Conservation (phyloP, 345 rosid genomes). For the Trapa incisa region DNA sequence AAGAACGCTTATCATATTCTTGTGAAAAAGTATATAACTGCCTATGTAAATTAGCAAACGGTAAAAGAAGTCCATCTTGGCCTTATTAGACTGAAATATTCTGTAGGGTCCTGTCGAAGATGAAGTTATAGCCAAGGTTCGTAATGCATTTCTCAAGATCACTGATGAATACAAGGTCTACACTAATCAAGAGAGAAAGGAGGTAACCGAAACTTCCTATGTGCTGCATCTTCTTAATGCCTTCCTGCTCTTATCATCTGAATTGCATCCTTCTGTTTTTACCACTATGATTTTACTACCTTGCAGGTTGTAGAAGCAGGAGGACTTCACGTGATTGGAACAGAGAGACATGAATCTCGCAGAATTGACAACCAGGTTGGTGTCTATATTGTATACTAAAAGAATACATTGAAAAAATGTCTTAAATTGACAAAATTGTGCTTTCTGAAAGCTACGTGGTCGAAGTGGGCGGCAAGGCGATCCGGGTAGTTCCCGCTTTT, state of each 20-base stretch:
- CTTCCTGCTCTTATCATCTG: constrained; percentile 1
- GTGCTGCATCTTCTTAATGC: constrained; percentile 7
- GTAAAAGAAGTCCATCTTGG: neutral
- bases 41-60: constrained; percentile 4
- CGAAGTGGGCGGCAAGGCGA: constrained; percentile 96
- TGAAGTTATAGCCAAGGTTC: constrained; percentile 74
- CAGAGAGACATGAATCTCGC: constrained; percentile 93
- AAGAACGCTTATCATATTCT: constrained; percentile 83
- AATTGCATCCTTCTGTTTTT: neutral
- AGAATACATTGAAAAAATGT: neutral
- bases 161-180: constrained; percentile 63
- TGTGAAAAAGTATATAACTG: constrained; percentile 67
- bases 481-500: constrained; percentile 97
- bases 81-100: neutral
- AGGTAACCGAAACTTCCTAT: constrained; percentile 28
- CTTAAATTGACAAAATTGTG: neutral
- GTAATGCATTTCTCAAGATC: constrained; percentile 63
- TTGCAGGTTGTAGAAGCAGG: constrained; percentile 83
- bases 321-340: constrained; percentile 90
- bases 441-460: constrained; percentile 57
- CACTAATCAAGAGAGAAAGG: constrained; percentile 78
- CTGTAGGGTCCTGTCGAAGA: constrained; percentile 80
- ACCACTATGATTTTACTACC: constrained; percentile 6
- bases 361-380: constrained; percentile 86
- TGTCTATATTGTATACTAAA: neutral